Base-by-base conservation (phyloP, 257 asterid genomes). In the Cruciata laevipes region DNA sequence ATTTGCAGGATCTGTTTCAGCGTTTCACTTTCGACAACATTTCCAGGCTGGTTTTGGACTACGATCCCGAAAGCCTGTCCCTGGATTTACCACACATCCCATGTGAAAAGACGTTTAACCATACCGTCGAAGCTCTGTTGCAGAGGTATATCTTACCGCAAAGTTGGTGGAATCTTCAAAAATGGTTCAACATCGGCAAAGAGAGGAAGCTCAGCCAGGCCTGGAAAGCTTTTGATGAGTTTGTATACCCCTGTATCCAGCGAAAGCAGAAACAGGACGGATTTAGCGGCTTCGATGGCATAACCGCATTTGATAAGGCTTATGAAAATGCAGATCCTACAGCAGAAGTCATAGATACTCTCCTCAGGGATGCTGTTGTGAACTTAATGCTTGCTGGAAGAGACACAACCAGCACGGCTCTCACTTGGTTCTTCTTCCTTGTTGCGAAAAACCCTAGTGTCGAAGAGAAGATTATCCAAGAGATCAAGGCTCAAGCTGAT, bases 1-100 rank as follows among this genome's bases (percentile, higher is more conserved):
- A 86, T 66, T 61, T 86, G 74, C 90, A 84, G 7, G 71, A 60
- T 8, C 23, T 82, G 38, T 82, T 82, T 70, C 79, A 76, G 31
- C 70, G 89, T 62, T 80, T n/a, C n/a, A n/a, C n/a, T n/a, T n/a
- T n/a, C n/a, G n/a, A n/a, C n/a, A n/a, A n/a, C n/a, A n/a, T n/a
- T 2, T 73, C 79, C 63, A 66, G 79, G 25, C 8, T 83, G 81
- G 79, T 84, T 0, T 71, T 83, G 0, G 95, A 83, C 3, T 67
- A 73, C 24, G 62, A 57, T 13, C 62, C 62, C 11, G 84, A 87
- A 32, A 59, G 65, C 27, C 83, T 69, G 3, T 63, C 70, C 0
- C 58, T 72, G 67, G 58, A 51, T 55, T 65, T 3, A 58, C 76
- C 8, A 1, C 40, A n/a, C n/a, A n/a, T n/a, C n/a, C n/a, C n/a